phyloP scores from a whole-genome alignment of 441 rosid genomes.

The Syzygium syzygioides region DNA sequence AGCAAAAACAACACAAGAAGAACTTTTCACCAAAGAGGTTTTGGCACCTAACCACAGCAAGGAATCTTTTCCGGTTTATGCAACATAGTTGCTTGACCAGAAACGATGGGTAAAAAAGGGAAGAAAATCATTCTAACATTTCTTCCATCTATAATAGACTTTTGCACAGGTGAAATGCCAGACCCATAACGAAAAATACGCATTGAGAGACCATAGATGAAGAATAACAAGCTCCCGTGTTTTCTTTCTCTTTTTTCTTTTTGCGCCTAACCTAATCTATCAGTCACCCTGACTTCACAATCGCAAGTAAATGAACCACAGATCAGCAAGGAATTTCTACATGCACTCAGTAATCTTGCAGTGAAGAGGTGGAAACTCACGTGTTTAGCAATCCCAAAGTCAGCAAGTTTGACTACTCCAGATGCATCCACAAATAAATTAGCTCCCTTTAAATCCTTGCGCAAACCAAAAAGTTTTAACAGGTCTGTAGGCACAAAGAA shows the following conservation, averaged over 20 bases:
- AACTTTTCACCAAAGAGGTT: not conserved
- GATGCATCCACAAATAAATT: constrained; percentile 87
- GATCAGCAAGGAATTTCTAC: not conserved
- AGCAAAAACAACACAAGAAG: not conserved
- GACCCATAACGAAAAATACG: not conserved
- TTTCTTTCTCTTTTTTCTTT: not conserved
- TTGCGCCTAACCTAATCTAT: not conserved
- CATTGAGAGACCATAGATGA: not conserved
- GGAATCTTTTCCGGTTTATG: not conserved
- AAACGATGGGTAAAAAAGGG: not conserved
- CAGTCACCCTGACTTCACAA: not conserved
- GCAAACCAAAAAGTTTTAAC: not conserved
- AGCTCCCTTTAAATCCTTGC: constrained; percentile 50
- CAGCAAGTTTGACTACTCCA: constrained; percentile 93
- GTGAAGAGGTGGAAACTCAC: constrained; percentile 33
- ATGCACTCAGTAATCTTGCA: not conserved
- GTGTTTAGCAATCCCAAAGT: constrained; percentile 94
- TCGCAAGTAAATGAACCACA: not conserved
- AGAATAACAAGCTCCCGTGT: not conserved
- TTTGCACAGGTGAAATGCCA: not conserved
- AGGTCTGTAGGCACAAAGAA: too few relatives aligned
- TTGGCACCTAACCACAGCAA: fast-evolving
- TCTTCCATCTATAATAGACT: not conserved
- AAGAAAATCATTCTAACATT: not conserved
- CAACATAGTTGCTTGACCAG: not conserved